Percentiles rank a stretch among this genome's conserved stretches.
These are phyloP conservation scores for Paraconiothyrium brasiliense DNA, from an alignment of 2,329 filamentous ascomycete genomes.

Conservation along the genomic window DNA sequence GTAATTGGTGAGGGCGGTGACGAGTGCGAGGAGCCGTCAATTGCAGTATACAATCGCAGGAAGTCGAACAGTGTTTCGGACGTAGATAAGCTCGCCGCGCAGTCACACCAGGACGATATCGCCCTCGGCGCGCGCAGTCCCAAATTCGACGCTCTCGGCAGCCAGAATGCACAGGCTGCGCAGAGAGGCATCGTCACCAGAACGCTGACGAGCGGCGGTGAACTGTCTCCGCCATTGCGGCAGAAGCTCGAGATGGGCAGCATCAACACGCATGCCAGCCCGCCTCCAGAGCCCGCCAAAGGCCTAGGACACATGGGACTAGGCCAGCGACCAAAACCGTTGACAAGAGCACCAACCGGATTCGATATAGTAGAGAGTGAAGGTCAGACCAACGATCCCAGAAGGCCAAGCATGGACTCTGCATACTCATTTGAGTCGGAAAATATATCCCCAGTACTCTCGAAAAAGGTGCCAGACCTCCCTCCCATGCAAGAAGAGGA, in stretches of 20 bases:
- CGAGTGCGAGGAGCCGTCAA: conserved; percentile 76
- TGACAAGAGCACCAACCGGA: conserved; percentile 46
- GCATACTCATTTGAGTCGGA: conserved; percentile 44
- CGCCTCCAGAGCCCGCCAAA: conserved; percentile 38
- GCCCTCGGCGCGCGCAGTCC: conserved; percentile 37
- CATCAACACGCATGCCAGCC: conserved; percentile 44
- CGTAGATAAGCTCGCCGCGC: conserved; percentile 28
- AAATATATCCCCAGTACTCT: conserved; percentile 32
- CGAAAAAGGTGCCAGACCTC: conserved; percentile 35
- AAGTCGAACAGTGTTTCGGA: conserved; percentile 35
- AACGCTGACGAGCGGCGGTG: conserved; percentile 44
- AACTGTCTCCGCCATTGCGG: conserved; percentile 48
- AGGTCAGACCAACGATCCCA: neutral
- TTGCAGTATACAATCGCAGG: conserved; percentile 74
- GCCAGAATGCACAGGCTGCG: conserved; percentile 35
- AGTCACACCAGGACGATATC: conserved; percentile 42
- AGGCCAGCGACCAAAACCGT: conserved; percentile 42
- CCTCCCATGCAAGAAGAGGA: conserved; percentile 48
- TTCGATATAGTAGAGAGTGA: conserved; percentile 38
- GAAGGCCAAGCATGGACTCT: conserved; percentile 44
- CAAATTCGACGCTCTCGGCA: conserved; percentile 34
- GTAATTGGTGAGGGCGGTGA: conserved; percentile 93
- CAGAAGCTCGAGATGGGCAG: conserved; percentile 49
- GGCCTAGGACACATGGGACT: conserved; percentile 47
- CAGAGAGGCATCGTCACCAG: conserved; percentile 44